A percentile compares a stretch with the other conserved stretches of the same genome.
phyloP scores from a whole-genome alignment of 352 stramenopile genomes.

The Elongisporangium anandrum region DNA sequence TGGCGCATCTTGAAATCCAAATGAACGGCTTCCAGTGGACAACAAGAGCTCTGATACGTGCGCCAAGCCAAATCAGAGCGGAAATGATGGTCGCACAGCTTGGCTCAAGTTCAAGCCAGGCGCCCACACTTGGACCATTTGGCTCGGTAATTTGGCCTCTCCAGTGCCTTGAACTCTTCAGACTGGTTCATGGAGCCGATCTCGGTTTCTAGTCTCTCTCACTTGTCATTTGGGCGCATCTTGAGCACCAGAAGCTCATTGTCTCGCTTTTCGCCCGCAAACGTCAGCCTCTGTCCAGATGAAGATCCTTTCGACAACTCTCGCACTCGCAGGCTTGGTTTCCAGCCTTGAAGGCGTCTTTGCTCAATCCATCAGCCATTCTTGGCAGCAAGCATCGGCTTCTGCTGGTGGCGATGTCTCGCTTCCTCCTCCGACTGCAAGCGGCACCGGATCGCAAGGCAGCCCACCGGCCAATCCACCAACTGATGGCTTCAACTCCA shows the following conservation, averaged over 20 bases:
- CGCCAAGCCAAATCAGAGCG: background rate
- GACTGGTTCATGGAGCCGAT: too few species aligned
- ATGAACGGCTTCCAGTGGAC: background rate
- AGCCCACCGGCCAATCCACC: too few species aligned
- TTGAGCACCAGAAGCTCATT: background rate
- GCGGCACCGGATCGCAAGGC: background rate
- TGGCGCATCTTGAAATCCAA: background rate
- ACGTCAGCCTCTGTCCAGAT: conserved; percentile 16
- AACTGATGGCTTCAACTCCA: background rate
- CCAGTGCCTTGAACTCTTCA: too few species aligned
- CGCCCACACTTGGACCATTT: too few species aligned
- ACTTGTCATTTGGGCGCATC: conserved; percentile 27
- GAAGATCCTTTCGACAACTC: conserved; percentile 11
- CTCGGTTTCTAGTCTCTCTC: background rate
- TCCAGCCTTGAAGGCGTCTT: background rate
- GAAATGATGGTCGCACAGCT: background rate
- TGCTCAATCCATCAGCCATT: background rate
- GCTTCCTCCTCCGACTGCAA: background rate
- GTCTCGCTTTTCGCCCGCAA: conserved; percentile 1
- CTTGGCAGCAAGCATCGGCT: background rate
- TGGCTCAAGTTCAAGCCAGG: background rate
- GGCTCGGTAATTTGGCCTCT: too few species aligned
- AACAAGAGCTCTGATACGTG: background rate
- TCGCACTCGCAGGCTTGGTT: background rate
- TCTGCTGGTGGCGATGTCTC: background rate